A percentile compares a stretch with the other conserved stretches of the same genome.
Conservation (phyloP, 1,284 basidiomycete genomes). For the Bondarzewia mesenterica region DNA sequence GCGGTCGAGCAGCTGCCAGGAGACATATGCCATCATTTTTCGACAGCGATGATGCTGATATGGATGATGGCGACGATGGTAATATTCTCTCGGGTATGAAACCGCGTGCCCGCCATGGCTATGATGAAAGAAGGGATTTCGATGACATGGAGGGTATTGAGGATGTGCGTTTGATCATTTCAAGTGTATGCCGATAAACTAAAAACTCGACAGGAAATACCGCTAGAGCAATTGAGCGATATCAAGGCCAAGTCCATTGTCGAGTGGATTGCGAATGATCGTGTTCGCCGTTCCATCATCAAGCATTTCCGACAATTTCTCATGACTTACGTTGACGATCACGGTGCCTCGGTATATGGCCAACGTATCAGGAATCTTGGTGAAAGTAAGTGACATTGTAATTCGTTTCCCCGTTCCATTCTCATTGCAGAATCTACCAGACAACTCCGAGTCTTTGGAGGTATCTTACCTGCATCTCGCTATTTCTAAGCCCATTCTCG, state of each 20-base stretch:
- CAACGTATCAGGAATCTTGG: conserved; percentile 90
- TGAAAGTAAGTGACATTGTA: conserved; percentile 60
- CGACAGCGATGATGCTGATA: conserved; percentile 53
- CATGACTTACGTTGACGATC: conserved; percentile 91
- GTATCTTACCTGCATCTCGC: conserved; percentile 93
- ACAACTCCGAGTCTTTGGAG: conserved; percentile 95
- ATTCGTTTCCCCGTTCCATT: background rate
- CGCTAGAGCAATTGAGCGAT: conserved; percentile 92
- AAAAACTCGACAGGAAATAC: conserved; percentile 66
- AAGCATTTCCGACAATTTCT: conserved; percentile 94
- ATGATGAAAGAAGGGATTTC: conserved; percentile 79
- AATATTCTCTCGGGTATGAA: conserved; percentile 64
- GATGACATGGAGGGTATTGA: conserved; percentile 84
- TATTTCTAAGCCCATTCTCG: conserved; percentile 87
- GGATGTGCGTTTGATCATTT: conserved; percentile 46
- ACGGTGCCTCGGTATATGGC: conserved; percentile 90
- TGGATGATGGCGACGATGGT: conserved; percentile 23
- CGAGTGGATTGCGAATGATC: conserved; percentile 93
- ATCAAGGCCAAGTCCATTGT: conserved; percentile 96
- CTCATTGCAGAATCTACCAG: conserved; percentile 30
- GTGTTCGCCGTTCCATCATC: conserved; percentile 84
- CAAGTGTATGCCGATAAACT: conserved; percentile 3
- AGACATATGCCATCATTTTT: conserved; percentile 82
- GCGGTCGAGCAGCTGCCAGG: conserved; percentile 55
- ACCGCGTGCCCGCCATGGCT: conserved; percentile 72